Evolutionary conservation across 140 eudicot genomes (phyloP), one percentile per base, ranked within the genome.

Genomic region (Oenanthe javanica): DNA sequence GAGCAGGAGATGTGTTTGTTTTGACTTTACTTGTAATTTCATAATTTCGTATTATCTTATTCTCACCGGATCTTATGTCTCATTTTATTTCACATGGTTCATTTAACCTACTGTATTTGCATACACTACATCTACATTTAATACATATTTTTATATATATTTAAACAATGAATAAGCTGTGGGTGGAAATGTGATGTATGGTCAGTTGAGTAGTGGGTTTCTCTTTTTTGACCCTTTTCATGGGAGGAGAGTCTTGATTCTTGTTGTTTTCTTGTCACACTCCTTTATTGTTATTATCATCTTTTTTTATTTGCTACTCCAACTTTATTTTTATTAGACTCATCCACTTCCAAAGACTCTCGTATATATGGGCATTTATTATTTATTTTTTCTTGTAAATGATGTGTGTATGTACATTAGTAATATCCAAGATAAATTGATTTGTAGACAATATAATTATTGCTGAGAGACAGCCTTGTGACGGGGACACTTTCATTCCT

Each of bases 181-280:
- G 78, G 78, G 61, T 75, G 61, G 59, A 75, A 46, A 9, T 75
- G 36, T 75, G 78, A 23, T 18, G 61, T 75, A 5, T 74, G 78
- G 52, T 21, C 18, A 47, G 78, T 75, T 75, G 78, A 75, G 78
- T 75, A 48, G 78, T 75, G 78, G 78, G 78, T 75, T 75, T 75
- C 43, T 47, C 45, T 15, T 48, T 75, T 75, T 75, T 75, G 78
- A 75, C 78, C 63, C 78, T 13, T 25, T 74, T 73, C 27, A 73
- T 43, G 49, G 57, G 77, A 19, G 51, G 19, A 14, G 27, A 48
- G 59, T 75, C 78, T 75, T 75, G 61, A 47, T 75, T 75, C 78
- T 75, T 75, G 78, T 48, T 48, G 42, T 75, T 75, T 73, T 46
- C 77, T 75, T 48, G 78, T 75, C 78, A 48, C 61, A 48, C 78